Percentiles rank a stretch among this genome's conserved stretches.
Conservation (phyloP, 2,329 filamentous ascomycete genomes). For the Capronia coronata region DNA sequence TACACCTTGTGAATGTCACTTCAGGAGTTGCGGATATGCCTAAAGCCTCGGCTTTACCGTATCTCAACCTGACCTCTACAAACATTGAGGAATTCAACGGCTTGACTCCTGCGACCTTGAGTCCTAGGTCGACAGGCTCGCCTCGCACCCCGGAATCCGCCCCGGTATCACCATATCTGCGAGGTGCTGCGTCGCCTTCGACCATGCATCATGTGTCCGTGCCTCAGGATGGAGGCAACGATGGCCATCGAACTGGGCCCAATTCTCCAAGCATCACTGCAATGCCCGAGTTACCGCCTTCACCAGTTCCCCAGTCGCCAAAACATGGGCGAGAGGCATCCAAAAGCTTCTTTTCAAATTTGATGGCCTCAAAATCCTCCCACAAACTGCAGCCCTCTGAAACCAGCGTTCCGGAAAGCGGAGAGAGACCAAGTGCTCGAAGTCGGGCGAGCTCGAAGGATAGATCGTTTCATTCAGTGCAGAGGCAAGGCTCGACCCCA, state of each 20-base stretch:
- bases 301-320: constrained; percentile 33
- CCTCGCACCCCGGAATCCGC: constrained; percentile 23
- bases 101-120: constrained; percentile 22
- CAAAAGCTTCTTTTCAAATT: constrained; percentile 42
- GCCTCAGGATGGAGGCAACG: constrained; percentile 10
- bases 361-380: constrained; percentile 43
- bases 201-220: constrained; percentile 16
- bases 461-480: constrained; percentile 34
- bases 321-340: constrained; percentile 42
- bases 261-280: constrained; percentile 41
- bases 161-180: constrained; percentile 22
- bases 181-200: constrained; percentile 10
- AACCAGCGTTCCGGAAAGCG: constrained; percentile 33
- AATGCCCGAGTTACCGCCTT: constrained; percentile 42
- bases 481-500: constrained; percentile 39
- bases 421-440: constrained; percentile 22
- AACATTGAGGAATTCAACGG: constrained; percentile 24
- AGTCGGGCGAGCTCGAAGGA: constrained; percentile 43
- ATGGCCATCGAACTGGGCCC: constrained; percentile 24
- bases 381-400: constrained; percentile 40
- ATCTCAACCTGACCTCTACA: constrained; percentile 24
- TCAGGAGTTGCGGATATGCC: constrained; percentile 25
- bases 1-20: constrained; percentile 22
- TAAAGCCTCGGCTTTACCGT: constrained; percentile 25
- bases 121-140: constrained; percentile 25